phyloP scores from a whole-genome alignment of 2,329 filamentous ascomycete genomes.

The Aurifilum marmelostoma region DNA sequence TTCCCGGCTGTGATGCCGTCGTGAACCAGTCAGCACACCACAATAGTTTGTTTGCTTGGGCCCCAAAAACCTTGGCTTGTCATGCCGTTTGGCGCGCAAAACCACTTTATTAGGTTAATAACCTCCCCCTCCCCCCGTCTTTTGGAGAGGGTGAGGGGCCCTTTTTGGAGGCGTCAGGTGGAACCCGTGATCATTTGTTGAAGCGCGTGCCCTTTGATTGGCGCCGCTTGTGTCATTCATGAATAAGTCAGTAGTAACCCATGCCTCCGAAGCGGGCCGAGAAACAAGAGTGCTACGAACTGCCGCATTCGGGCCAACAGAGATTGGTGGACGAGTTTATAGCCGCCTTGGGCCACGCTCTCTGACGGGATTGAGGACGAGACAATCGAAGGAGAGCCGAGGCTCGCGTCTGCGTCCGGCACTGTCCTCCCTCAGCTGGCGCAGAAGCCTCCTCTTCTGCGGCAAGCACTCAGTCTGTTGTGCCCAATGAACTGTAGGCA shows the following conservation, averaged over 20 bases:
- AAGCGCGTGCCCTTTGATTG: conserved; percentile 10
- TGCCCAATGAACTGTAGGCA: no score
- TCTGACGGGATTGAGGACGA: not conserved
- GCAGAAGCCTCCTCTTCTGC: not conserved
- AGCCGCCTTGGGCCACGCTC: not conserved
- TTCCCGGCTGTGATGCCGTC: not conserved
- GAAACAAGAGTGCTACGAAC: not conserved
- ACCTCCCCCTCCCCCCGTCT: not conserved
- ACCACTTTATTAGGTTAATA: not conserved
- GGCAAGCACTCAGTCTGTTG: not conserved
- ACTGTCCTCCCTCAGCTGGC: not conserved
- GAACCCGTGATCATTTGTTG: conserved; percentile 9
- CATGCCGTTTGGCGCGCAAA: conserved; percentile 3
- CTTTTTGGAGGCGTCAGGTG: not conserved
- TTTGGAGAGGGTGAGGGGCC: no score
- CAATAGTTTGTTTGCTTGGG: not conserved
- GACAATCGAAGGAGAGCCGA: not conserved
- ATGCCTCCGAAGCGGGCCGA: conserved; percentile 11
- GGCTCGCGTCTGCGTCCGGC: not conserved
- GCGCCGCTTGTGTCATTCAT: not conserved
- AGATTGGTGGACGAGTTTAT: not conserved
- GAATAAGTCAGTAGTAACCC: not conserved
- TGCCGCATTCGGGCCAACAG: not conserved
- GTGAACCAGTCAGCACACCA: conserved; percentile 1
- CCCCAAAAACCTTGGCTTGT: conserved; percentile 1